A percentile compares a stretch with the other conserved stretches of the same genome.
phyloP scores from a whole-genome alignment of 108 stramenopile species.

The Cyclostephanos tholiformis region DNA sequence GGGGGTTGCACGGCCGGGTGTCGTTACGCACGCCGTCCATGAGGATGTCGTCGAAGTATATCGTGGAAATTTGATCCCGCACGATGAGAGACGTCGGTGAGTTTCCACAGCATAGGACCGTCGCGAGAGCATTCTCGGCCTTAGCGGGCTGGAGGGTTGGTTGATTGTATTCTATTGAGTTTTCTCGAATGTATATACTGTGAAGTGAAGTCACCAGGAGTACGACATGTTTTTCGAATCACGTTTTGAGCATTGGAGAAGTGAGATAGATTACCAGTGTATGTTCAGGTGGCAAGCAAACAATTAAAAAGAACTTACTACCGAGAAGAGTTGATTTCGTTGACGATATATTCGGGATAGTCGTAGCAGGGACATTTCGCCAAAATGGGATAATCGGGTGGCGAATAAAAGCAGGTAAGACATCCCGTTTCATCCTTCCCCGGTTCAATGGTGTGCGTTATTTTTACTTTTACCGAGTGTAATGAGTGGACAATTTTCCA shows the following conservation, averaged over 20 bases:
- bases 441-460: slow-evolving; percentile 49
- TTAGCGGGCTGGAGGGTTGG: slow-evolving; percentile 45
- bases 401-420: slow-evolving; percentile 57
- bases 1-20: slow-evolving; percentile 52
- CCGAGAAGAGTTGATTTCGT: slow-evolving; percentile 52
- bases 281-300: background rate
- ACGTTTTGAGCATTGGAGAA: background rate
- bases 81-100: slow-evolving; percentile 47
- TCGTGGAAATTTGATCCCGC: slow-evolving; percentile 50
- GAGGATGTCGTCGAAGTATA: slow-evolving; percentile 63
- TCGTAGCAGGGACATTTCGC: slow-evolving; percentile 53
- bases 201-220: background rate
- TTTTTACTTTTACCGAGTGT: slow-evolving; percentile 31
- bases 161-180: slow-evolving; percentile 64
- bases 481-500: background rate
- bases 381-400: slow-evolving; percentile 44
- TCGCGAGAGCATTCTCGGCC: slow-evolving; percentile 18
- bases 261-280: too few species aligned
- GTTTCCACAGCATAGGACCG: slow-evolving; percentile 48
- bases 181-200: slow-evolving; percentile 64
- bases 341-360: slow-evolving; percentile 58
- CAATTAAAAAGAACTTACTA: slow-evolving; percentile 30
- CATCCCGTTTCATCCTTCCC: slow-evolving; percentile 57
- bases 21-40: slow-evolving; percentile 59
- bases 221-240: background rate